Percentiles rank a stretch among this genome's conserved stretches.
phyloP scores from a whole-genome alignment of 306 rosid genomes.

The Acacia melanoxylon region DNA sequence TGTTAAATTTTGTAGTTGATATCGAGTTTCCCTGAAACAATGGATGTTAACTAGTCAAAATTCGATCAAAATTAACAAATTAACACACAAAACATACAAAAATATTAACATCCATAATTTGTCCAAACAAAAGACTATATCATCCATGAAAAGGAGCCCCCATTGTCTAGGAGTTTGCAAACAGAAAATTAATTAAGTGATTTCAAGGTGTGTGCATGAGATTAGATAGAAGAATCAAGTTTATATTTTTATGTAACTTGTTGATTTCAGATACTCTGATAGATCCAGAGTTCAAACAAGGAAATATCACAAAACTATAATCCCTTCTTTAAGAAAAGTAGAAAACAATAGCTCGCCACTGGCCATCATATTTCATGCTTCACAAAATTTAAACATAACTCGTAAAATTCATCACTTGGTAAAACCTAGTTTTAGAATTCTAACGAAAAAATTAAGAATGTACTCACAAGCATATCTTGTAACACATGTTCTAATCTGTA shows the following conservation, averaged over 20 bases:
- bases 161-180: neutral
- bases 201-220: neutral
- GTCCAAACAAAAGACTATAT: neutral
- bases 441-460: neutral
- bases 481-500: neutral
- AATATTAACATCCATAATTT: constrained; percentile 19
- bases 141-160: neutral
- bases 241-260: neutral
- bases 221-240: neutral
- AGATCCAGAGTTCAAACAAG: constrained; percentile 7
- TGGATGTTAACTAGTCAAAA: constrained; percentile 36
- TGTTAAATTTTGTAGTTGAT: constrained; percentile 91
- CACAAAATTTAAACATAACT: neutral
- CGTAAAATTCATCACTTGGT: neutral
- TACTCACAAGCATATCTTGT: neutral
- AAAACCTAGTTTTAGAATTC: neutral
- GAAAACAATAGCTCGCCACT: neutral
- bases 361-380: neutral
- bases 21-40: constrained; percentile 86
- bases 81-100: constrained; percentile 16
- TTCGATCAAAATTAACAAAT: constrained; percentile 34
- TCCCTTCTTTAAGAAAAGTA: neutral
- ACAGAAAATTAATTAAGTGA: neutral
- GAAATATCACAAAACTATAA: constrained; percentile 7
- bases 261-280: neutral